Conservation (phyloP, 345 rosid genomes). For the Sisymbrium irio region DNA sequence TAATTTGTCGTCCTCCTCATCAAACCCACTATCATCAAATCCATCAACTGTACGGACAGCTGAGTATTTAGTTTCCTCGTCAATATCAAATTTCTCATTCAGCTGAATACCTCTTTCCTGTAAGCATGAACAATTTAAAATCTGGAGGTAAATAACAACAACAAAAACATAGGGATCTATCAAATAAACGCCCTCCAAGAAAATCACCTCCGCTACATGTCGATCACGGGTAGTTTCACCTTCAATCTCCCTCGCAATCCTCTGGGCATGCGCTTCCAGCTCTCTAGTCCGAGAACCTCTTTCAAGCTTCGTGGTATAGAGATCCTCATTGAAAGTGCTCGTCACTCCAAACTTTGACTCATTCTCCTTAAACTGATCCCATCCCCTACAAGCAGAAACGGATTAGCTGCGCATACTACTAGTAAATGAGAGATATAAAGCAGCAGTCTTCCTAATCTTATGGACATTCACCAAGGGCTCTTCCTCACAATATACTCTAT, state of each 20-base stretch:
- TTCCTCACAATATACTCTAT: conserved; percentile 1
- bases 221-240: conserved; percentile 79
- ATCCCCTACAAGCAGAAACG: conserved; percentile 44
- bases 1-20: conserved; percentile 60
- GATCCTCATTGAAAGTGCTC: conserved; percentile 88
- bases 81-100: conserved; percentile 55
- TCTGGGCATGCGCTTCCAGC: conserved; percentile 70
- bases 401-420: conserved; percentile 18
- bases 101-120: conserved; percentile 87
- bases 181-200: background rate
- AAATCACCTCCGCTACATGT: conserved; percentile 85
- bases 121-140: conserved; percentile 13
- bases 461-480: conserved; percentile 1
- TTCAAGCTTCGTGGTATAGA: conserved; percentile 81
- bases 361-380: conserved; percentile 91
- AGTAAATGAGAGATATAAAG: background rate
- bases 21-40: conserved; percentile 76
- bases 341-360: conserved; percentile 71
- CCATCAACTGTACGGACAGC: conserved; percentile 59
- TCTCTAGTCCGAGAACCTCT: conserved; percentile 61
- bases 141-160: background rate
- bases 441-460: background rate
- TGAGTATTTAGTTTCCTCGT: conserved; percentile 84
- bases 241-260: conserved; percentile 93
- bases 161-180: background rate